Evolutionary conservation across 805 yeast genomes (phyloP), one percentile per base, ranked within the genome.

Genomic region (Barnettozyma populi): DNA sequence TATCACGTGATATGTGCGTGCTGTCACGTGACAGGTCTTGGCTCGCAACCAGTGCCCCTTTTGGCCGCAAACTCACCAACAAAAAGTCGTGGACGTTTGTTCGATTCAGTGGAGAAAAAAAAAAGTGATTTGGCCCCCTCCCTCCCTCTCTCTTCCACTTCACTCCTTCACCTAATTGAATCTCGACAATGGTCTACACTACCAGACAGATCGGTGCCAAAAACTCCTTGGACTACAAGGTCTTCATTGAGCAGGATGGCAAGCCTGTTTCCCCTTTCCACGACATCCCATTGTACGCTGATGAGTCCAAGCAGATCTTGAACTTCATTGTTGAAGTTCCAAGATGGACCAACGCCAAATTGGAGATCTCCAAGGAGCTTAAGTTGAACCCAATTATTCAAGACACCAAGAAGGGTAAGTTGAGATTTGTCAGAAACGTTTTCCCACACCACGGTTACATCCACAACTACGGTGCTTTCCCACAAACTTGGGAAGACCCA

Each of bases 381-480:
- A 70, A 79, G 41, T 77, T 90, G 66, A 94, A 94, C 77, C 99
- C 99, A 62, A 94, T 94, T 61, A 75, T 87, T 53, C 99, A 94
- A 76, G 99, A 94, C 72, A 87, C 95, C 65, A 94, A 94, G 78
- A 92, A 94, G 78, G 98, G 97, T 58, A 85, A 89, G 71, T 80
- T 90, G 64, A 83, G 98, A 74, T 94, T 84, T 61, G 98, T 94
- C 51, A 84, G 96, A 75, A 94, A 94, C 80, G 82, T 95, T 70
- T 92, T 92, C 88, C 99, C 99, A 46, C 96, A 87, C 76, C 95
- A 94, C 69, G 99, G 99, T 61, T 92, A 94, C 77, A 92, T 92
- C 60, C 96, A 90, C 76, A 94, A 94, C 76, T 92, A 92, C 69
- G 99, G 98, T 69, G 97, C 97, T 43, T 86, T 92, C 80, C 98